Base-by-base conservation (phyloP, 1,284 basidiomycete genomes). In the Ustilago hordei region DNA sequence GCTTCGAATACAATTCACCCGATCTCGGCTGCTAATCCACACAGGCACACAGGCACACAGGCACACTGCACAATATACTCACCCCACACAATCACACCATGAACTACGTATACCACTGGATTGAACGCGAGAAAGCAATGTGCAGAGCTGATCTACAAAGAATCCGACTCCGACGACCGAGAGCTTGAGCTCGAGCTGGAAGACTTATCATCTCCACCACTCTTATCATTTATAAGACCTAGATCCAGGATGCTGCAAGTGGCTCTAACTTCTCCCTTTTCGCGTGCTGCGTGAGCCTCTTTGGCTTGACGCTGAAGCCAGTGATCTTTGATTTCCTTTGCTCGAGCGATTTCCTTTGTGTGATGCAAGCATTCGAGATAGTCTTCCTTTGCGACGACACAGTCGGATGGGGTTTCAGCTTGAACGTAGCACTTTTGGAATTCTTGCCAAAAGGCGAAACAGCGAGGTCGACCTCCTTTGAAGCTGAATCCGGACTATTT, bases 311-410 rank as follows among this genome's bases (percentile, higher is more conserved):
- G 66, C n/a, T 78, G 69, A 17, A 84, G 52, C 75, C 77, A 81
- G 72, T 81, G 79, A 34, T 82, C 80, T 43, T 80, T 79, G 74
- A 84, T 71, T 55, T 78, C 69, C 53, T 79, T 73, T 38, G 78
- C 78, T 17, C 81, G 67, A n/a, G 79, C 82, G 45, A 84, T 82
- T 74, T 96, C 95, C 87, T 96, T 94, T 50, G 90, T 92, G 85
- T 93, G 91, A 86, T 97, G 95, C 69, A 98, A 88, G 87, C 95
- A 98, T 87, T 97, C 95, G 66, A 97, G 86, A 88, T 98, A 98
- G 87, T 97, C 95, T 75, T 93, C 93, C 72, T 91, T 91, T 78
- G 91, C 91, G 17, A 89, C 87, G 17, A 89, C 87, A 87, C 95
- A 98, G 82, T 93, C 89, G 53, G 88, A 87, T 1, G 94, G 93